Conservation (phyloP, 1,284 basidiomycete genomes). For the Coniophora puteana region DNA sequence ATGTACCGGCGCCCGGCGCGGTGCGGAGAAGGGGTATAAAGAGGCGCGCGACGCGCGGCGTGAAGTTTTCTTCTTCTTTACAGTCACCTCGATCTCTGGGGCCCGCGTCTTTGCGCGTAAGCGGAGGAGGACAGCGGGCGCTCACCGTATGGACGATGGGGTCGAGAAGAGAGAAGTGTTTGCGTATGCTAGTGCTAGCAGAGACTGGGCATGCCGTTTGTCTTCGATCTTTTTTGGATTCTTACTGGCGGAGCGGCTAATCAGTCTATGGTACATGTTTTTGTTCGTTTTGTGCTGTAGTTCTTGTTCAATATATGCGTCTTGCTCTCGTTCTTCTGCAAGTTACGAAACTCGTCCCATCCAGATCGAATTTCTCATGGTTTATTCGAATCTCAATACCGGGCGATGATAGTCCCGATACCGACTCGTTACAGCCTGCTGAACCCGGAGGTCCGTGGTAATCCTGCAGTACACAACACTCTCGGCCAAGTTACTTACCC, state of each 20-base stretch:
- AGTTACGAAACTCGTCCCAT: too few relatives aligned
- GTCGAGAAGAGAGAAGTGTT: conserved; percentile 45
- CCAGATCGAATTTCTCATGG: too few relatives aligned
- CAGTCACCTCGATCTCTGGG: conserved; percentile 59
- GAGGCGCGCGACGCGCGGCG: conserved; percentile 20
- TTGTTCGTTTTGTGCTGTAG: conserved; percentile 2
- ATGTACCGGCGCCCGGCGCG: conserved; percentile 17
- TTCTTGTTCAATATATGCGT: too few relatives aligned
- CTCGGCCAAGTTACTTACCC: too few relatives aligned
- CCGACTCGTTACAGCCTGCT: too few relatives aligned
- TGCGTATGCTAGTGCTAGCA: conserved; percentile 31
- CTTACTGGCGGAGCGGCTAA: conserved; percentile 58
- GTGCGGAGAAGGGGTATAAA: too few relatives aligned
- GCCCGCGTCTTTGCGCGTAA: conserved; percentile 24
- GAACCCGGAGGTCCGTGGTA: too few relatives aligned
- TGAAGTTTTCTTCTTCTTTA: conserved; percentile 31
- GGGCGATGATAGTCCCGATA: too few relatives aligned
- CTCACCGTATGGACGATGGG: conserved; percentile 13
- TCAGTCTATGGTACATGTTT: conserved; percentile 60
- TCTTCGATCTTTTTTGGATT: conserved; percentile 32
- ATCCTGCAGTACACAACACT: too few relatives aligned
- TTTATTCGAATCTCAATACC: too few relatives aligned
- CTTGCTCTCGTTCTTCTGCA: too few relatives aligned
- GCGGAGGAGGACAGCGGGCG: conserved; percentile 18
- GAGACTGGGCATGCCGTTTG: conserved; percentile 71